These are phyloP conservation scores for Epichloe baconii DNA, from an alignment of 2,329 filamentous ascomycete genomes.

Conservation along the genomic window DNA sequence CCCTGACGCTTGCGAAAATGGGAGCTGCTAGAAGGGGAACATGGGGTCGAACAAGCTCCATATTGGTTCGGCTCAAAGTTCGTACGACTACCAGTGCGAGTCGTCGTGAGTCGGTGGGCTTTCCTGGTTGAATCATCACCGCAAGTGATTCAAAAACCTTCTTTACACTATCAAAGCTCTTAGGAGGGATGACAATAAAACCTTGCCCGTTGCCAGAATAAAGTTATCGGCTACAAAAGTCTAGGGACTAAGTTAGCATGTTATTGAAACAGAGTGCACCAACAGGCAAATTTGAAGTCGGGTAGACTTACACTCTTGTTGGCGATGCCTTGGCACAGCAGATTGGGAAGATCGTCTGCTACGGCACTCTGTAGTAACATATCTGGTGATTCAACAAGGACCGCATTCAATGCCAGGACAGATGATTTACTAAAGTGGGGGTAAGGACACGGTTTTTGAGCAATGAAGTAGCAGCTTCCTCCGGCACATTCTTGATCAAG, in stretches of 20 bases:
- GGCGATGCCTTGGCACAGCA: slow-evolving; percentile 67
- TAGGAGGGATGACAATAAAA: slow-evolving; percentile 59
- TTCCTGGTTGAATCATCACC: slow-evolving; percentile 61
- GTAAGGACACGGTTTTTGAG: slow-evolving; percentile 67
- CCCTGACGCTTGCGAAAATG: slow-evolving; percentile 80
- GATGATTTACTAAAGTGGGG: slow-evolving; percentile 63
- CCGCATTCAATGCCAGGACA: slow-evolving; percentile 75
- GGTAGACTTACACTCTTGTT: slow-evolving; percentile 53
- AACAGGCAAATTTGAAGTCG: slow-evolving; percentile 8
- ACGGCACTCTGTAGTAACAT: slow-evolving; percentile 53
- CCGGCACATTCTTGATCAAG: slow-evolving; percentile 72
- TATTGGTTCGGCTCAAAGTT: slow-evolving; percentile 67
- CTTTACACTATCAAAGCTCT: slow-evolving; percentile 64
- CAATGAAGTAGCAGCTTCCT: slow-evolving; percentile 48
- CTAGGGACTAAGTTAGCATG: slow-evolving; percentile 25
- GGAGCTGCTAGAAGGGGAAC: slow-evolving; percentile 66
- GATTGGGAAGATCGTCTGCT: slow-evolving; percentile 59
- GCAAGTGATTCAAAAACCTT: slow-evolving; percentile 65
- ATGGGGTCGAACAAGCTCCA: slow-evolving; percentile 71
- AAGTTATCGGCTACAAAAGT: slow-evolving; percentile 79
- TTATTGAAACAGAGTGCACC: background rate
- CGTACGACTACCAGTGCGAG: slow-evolving; percentile 78
- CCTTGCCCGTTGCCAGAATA: slow-evolving; percentile 84
- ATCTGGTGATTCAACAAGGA: slow-evolving; percentile 67
- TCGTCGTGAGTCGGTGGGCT: slow-evolving; percentile 69